Evolutionary conservation across 2,329 filamentous ascomycete genomes (phyloP).

Genomic region (Penicillium sp.): DNA sequence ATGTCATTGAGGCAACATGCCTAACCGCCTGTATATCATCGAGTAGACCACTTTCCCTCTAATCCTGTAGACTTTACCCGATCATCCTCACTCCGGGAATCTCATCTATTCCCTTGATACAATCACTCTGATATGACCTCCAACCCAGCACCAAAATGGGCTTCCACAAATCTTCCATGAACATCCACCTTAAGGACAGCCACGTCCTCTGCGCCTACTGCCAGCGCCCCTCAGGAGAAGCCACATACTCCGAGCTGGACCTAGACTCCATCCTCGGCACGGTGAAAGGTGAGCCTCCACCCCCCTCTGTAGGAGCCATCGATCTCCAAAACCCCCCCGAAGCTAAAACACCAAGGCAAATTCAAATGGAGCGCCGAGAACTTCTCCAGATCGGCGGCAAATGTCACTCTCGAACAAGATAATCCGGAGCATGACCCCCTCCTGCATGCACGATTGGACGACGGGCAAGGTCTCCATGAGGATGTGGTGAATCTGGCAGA

Average conservation of each 20-base stretch:
- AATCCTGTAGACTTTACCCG: not conserved
- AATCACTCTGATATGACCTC: too few relatives aligned
- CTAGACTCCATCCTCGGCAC: slow-evolving; percentile 16
- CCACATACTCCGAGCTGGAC: slow-evolving; percentile 22
- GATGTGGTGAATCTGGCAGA: slow-evolving; percentile 16
- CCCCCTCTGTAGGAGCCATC: too few relatives aligned
- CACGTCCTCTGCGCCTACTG: slow-evolving; percentile 24
- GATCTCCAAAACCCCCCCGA: too few relatives aligned
- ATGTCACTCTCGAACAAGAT: slow-evolving; percentile 16
- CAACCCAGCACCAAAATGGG: slow-evolving; percentile 11
- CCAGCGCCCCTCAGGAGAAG: slow-evolving; percentile 12
- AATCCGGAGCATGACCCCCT: slow-evolving; percentile 17
- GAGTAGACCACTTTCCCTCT: not conserved
- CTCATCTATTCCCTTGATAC: not conserved
- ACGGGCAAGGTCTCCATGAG: slow-evolving; percentile 9
- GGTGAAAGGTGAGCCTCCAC: slow-evolving; percentile 14
- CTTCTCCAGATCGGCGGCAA: slow-evolving; percentile 10
- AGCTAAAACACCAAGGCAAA: slow-evolving; percentile 9
- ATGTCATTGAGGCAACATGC: slow-evolving; percentile 12
- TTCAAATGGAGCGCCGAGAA: slow-evolving; percentile 17
- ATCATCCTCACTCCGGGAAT: not conserved
- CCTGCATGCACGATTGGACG: slow-evolving; percentile 13
- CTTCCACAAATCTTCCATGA: slow-evolving; percentile 21
- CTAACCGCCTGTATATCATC: not conserved
- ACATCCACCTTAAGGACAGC: slow-evolving; percentile 17